Percentiles rank a stretch among this genome's conserved stretches.
Evolutionary conservation across 192 early-diverging fungal genomes (phyloP).

Genomic region (Entomortierella lignicola): DNA sequence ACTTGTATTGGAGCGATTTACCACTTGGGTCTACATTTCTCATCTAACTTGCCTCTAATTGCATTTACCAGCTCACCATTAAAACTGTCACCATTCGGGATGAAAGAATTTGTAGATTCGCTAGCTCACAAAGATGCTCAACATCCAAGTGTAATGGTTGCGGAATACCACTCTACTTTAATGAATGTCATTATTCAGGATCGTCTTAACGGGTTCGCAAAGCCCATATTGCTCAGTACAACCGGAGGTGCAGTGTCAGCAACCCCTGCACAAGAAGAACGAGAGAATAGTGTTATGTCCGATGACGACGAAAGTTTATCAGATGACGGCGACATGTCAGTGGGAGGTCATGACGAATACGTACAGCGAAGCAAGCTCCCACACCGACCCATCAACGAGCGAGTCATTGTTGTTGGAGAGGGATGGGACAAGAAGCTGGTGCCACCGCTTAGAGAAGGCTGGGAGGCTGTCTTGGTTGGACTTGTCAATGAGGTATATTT

Average conservation of each 20-base stretch:
- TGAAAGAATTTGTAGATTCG: constrained; percentile 82
- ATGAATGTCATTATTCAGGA: constrained; percentile 62
- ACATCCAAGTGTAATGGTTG: constrained; percentile 54
- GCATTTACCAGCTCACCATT: constrained; percentile 63
- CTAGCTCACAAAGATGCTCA: constrained; percentile 60
- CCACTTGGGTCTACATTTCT: no score
- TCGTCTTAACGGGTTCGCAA: constrained; percentile 50
- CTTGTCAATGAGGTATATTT: constrained; percentile 61
- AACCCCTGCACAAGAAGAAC: constrained; percentile 8
- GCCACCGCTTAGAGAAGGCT: constrained; percentile 45
- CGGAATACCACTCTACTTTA: constrained; percentile 62
- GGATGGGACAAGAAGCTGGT: constrained; percentile 60
- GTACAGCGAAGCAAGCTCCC: constrained; percentile 20
- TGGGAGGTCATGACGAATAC: constrained; percentile 20
- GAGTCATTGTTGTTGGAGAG: constrained; percentile 53
- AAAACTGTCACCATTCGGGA: constrained; percentile 72
- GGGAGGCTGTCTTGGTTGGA: constrained; percentile 62
- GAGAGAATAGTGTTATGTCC: constrained; percentile 42
- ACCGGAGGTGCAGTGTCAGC: background rate
- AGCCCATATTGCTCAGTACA: constrained; percentile 18
- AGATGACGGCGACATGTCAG: constrained; percentile 37
- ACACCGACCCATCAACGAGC: constrained; percentile 48
- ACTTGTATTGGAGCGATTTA: no score
- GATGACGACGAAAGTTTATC: constrained; percentile 33
- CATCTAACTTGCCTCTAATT: background rate